Conservation (phyloP, 441 rosid species). For the Bocquillonia castaneifolia region DNA sequence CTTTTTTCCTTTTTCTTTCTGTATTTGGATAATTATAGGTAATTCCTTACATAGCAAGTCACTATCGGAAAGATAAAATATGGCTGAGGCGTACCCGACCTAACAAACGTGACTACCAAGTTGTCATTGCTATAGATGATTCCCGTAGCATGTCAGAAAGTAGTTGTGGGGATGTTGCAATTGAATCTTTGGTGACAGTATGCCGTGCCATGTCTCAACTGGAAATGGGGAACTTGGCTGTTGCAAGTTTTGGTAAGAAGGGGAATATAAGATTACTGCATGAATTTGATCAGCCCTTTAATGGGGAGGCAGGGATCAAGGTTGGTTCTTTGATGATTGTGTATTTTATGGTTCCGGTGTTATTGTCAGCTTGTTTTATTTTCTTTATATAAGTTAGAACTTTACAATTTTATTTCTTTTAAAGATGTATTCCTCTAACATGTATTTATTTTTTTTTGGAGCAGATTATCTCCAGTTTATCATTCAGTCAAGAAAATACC, state of each 20-base stretch:
- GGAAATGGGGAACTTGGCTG: conserved; percentile 94
- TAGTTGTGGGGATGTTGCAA: conserved; percentile 78
- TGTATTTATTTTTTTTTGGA: conserved; percentile 12
- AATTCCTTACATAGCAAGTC: conserved; percentile 93
- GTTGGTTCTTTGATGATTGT: conserved; percentile 31
- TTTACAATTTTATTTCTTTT: background rate
- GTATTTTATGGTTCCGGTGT: background rate
- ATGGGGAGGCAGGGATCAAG: conserved; percentile 80
- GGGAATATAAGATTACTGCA: conserved; percentile 80
- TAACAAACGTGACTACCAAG: conserved; percentile 95
- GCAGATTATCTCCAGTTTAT: conserved; percentile 85
- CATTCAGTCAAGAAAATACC: conserved; percentile 87
- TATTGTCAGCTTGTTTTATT: background rate
- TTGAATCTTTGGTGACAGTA: conserved; percentile 89
- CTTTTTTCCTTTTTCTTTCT: background rate
- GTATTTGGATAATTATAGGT: conserved; percentile 39
- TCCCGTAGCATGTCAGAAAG: conserved; percentile 93
- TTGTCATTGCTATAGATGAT: conserved; percentile 90
- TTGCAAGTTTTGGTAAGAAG: conserved; percentile 83
- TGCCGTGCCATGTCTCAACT: conserved; percentile 93
- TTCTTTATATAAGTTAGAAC: background rate
- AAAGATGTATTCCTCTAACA: background rate
- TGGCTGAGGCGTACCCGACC: conserved; percentile 96
- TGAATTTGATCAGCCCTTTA: conserved; percentile 85
- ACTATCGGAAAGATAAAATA: conserved; percentile 90